Percentiles rank a stretch among this genome's conserved stretches.
Conservation (phyloP, 768 basidiomycete genomes). For the Podaxis rugospora region DNA sequence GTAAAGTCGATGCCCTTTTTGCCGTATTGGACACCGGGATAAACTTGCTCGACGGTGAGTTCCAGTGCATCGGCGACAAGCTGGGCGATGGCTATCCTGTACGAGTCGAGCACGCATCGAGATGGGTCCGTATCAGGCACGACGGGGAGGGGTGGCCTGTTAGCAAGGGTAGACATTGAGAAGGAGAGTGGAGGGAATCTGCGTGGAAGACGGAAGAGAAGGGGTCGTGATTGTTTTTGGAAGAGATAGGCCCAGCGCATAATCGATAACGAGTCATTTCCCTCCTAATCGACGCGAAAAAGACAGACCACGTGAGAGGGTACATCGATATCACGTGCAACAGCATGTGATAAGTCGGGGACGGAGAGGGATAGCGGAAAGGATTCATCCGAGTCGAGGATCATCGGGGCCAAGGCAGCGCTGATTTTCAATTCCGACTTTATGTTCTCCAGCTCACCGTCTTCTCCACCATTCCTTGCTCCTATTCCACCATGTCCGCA, state of each 20-base stretch:
- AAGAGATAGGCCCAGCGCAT: background rate
- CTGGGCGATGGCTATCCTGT: constrained; percentile 78
- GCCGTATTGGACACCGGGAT: constrained; percentile 81
- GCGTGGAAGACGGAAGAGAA: background rate
- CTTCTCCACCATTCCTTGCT: background rate
- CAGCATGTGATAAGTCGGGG: background rate
- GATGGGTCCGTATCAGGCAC: constrained; percentile 40
- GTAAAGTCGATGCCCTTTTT: constrained; percentile 95
- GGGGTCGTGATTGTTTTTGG: background rate
- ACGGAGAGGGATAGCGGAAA: background rate
- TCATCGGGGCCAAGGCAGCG: background rate
- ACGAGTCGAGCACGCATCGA: constrained; percentile 64
- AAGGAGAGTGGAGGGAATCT: background rate
- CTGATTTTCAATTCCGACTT: background rate
- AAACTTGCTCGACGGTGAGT: constrained; percentile 73
- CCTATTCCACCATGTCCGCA: constrained; percentile 37
- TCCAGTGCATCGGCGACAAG: constrained; percentile 63
- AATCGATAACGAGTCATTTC: background rate
- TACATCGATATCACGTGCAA: background rate
- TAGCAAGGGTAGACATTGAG: background rate
- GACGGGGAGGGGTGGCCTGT: constrained; percentile 23
- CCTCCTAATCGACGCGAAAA: background rate
- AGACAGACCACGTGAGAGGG: background rate
- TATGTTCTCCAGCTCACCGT: background rate
- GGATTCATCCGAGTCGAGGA: background rate